Evolutionary conservation across 176 grass and related monocot genomes (phyloP), one percentile per base, ranked within the genome.

Genomic region (Carex kokanica): DNA sequence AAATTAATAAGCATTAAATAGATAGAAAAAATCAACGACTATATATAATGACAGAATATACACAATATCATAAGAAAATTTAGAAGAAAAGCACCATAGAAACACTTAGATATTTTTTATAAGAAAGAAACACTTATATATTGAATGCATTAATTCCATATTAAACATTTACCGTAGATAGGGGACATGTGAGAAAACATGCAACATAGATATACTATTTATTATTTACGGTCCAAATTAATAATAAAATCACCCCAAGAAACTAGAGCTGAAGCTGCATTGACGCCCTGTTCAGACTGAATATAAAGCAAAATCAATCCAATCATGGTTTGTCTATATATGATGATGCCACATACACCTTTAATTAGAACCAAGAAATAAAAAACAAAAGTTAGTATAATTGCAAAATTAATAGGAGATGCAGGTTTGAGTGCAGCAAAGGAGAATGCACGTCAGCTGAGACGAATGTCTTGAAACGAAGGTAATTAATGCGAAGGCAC

Each of bases 401-500:
- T 43, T 40, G 7, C 41, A 43, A 43, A n/a, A 43, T 43, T 43
- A 43, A 43, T 60, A 81, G 38, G 47, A 55, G 45, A 11, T 10
- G 13, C 9, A 55, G 4, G 78, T 81, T 81, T 16, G 78, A 81
- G 57, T 81, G 58, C 20, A 43, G 17, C 14, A n/a, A 25, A 17
- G 18, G 60, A 40, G 31, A 81, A 81, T 64, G 57, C 45, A 68
- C 80, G 80, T 82, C 80, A 82, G 80, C 80, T 20, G 21, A 8
- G 47, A 82, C 21, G 57, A 82, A 82, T 82, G 61, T 82, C 40
- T 82, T 27, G 32, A 54, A 65, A 65, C 12, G 80, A 67, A 82
- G 80, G 41, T 31, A 82, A n/a, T n/a, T n/a, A n/a, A 82, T 34
- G 13, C 38, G 80, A 82, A 82, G 63, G 17, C 20, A 81, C 57